Conservation (phyloP, 805 yeast species). For the Clavispora santaluciae region DNA sequence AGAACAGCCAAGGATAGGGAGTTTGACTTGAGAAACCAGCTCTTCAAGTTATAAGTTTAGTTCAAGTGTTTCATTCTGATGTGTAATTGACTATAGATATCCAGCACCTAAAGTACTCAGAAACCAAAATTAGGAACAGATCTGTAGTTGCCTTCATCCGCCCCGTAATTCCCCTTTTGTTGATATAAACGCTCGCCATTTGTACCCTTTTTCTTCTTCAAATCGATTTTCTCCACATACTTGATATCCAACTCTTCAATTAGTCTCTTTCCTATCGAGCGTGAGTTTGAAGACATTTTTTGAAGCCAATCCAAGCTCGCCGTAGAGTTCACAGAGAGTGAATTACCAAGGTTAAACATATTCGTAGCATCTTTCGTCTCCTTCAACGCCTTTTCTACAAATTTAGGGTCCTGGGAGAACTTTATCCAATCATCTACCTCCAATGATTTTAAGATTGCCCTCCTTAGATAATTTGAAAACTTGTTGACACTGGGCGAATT, state of each 20-base stretch:
- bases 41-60: conserved; percentile 28
- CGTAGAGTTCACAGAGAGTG: conserved; percentile 17
- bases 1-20: conserved; percentile 43
- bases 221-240: conserved; percentile 19
- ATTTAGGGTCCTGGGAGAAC: conserved; percentile 8
- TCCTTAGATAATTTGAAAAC: conserved; percentile 13
- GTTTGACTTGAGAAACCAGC: conserved; percentile 32
- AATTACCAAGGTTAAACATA: conserved; percentile 28
- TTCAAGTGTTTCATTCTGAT: too few species aligned
- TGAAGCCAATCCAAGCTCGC: conserved; percentile 15
- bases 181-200: conserved; percentile 1
- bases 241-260: conserved; percentile 18
- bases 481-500: conserved; percentile 30
- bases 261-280: conserved; percentile 16
- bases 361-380: conserved; percentile 18
- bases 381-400: conserved; percentile 16
- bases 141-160: conserved; percentile 22
- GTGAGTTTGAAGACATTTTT: conserved; percentile 11
- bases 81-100: too few species aligned
- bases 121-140: conserved; percentile 23
- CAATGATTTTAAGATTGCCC: conserved; percentile 8
- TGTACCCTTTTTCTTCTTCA: conserved; percentile 12
- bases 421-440: conserved; percentile 5
- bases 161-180: conserved; percentile 20
- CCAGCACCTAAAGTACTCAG: conserved; percentile 2